These are phyloP conservation scores for Stylosanthes scabra DNA, from an alignment of 331 rosid genomes.

Conservation along the genomic window DNA sequence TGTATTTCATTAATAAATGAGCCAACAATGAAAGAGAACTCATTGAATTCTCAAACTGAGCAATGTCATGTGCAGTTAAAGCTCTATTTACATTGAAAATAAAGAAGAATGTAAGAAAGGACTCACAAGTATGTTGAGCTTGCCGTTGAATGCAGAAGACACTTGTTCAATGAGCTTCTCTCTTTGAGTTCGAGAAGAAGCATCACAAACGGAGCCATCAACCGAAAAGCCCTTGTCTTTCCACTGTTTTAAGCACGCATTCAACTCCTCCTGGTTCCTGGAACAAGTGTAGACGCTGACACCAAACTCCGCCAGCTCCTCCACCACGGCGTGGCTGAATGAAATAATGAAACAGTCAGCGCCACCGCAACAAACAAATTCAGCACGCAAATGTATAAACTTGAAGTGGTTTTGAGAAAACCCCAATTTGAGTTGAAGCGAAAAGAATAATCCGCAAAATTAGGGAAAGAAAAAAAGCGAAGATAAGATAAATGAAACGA, in stretches of 20 bases:
- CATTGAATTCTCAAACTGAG: no score
- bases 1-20: no score
- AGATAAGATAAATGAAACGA: background rate
- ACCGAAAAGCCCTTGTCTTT: constrained; percentile 45
- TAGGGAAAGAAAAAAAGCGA: background rate
- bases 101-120: background rate
- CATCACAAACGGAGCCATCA: constrained; percentile 55
- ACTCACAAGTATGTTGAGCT: constrained; percentile 55
- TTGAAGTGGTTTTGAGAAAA: background rate
- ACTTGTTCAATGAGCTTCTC: constrained; percentile 45
- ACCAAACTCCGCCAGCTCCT: constrained; percentile 60
- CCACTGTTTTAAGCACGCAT: constrained; percentile 48
- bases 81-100: no score
- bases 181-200: constrained; percentile 45
- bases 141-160: constrained; percentile 50
- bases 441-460: background rate
- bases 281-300: constrained; percentile 57
- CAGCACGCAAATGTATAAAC: background rate
- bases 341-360: background rate
- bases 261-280: constrained; percentile 44
- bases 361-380: background rate
- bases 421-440: background rate
- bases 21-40: no score
- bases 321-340: constrained; percentile 54
- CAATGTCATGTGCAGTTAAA: no score